phyloP scores from a whole-genome alignment of 257 asterid genomes.

The Solanum boliviense region DNA sequence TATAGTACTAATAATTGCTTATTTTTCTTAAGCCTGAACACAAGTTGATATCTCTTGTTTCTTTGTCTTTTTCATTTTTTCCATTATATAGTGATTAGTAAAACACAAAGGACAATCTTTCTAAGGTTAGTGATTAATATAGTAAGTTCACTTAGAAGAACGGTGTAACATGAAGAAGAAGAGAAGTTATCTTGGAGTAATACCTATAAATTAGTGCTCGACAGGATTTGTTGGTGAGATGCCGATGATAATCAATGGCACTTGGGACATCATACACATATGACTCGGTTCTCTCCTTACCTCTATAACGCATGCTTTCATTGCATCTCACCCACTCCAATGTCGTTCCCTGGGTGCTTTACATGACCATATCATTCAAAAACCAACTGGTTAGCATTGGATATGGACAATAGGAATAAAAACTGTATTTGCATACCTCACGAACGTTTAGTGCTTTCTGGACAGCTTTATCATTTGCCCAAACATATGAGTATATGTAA shows the following conservation, averaged over 20 bases:
- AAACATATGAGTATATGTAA: constrained; percentile 10
- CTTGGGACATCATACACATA: background rate
- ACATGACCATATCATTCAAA: background rate
- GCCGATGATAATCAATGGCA: background rate
- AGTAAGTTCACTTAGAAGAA: background rate
- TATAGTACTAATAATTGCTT: background rate
- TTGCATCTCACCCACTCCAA: constrained; percentile 1
- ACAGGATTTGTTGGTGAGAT: constrained; percentile 14
- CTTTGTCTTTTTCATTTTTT: background rate
- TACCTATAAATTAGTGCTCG: constrained; percentile 43
- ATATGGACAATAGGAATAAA: background rate
- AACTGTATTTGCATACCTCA: constrained; percentile 16
- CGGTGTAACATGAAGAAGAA: background rate
- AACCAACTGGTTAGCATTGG: background rate
- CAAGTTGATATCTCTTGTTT: background rate
- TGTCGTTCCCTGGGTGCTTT: background rate
- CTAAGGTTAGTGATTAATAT: background rate
- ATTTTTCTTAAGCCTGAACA: background rate
- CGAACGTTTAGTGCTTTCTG: constrained; percentile 33
- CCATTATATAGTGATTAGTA: background rate
- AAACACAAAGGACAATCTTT: background rate
- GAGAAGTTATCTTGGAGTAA: background rate
- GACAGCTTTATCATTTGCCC: constrained; percentile 33
- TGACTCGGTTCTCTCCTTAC: background rate
- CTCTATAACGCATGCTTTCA: background rate